A percentile compares a stretch with the other conserved stretches of the same genome.
These are phyloP conservation scores for Knoxdaviesia capensis DNA, from an alignment of 2,329 filamentous ascomycete species.

Conservation along the genomic window DNA sequence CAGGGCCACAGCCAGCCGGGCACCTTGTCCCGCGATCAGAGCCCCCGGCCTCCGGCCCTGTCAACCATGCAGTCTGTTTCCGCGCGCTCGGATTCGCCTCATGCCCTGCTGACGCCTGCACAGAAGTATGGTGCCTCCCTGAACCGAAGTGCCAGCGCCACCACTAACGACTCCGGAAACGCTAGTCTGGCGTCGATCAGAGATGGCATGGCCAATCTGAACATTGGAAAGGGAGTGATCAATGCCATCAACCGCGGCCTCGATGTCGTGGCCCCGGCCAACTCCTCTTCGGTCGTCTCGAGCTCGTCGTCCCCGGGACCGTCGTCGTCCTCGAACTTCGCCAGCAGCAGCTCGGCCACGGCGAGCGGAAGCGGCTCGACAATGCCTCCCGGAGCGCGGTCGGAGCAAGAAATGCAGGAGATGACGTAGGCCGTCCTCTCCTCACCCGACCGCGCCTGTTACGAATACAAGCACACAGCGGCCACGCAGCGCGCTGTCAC, in stretches of 20 bases:
- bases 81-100: slow-evolving; percentile 35
- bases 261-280: no score
- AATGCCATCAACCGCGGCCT: no score
- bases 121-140: slow-evolving; percentile 9
- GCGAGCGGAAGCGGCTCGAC: no score
- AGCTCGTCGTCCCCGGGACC: no score
- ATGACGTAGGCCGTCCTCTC: slow-evolving; percentile 25
- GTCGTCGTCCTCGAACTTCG: no score
- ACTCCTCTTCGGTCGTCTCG: no score
- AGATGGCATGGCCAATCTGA: slow-evolving; percentile 26
- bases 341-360: no score
- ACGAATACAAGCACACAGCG: slow-evolving; percentile 13
- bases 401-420: slow-evolving; percentile 22
- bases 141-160: slow-evolving; percentile 23
- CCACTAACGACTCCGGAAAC: slow-evolving; percentile 15
- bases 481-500: slow-evolving; percentile 7
- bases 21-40: slow-evolving; percentile 9
- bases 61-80: slow-evolving; percentile 31
- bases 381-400: slow-evolving; percentile 10
- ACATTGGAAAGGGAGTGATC: slow-evolving; percentile 25
- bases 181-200: slow-evolving; percentile 19
- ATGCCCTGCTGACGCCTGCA: slow-evolving; percentile 26
- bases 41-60: slow-evolving; percentile 18
- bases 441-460: slow-evolving; percentile 12
- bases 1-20: slow-evolving; percentile 10